These are phyloP conservation scores for Nothopassalora personata DNA, from an alignment of 2,329 filamentous ascomycete genomes.

Conservation along the genomic window DNA sequence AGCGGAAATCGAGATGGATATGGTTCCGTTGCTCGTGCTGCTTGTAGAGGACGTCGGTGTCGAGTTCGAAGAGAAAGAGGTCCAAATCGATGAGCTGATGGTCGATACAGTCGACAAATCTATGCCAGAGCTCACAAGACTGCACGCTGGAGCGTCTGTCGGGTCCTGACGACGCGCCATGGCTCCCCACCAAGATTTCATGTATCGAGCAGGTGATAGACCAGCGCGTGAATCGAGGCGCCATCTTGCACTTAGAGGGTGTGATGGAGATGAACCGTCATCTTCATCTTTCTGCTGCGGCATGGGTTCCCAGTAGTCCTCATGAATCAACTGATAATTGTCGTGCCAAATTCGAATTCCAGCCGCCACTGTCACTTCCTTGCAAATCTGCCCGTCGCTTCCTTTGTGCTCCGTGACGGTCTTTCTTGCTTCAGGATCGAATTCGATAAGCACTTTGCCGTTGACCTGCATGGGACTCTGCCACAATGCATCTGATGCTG, in stretches of 20 bases:
- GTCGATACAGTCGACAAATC: neutral
- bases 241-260: neutral
- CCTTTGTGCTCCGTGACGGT: neutral
- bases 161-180: neutral
- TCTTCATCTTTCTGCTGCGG: neutral
- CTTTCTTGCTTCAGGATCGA: neutral
- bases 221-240: no score
- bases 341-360: neutral
- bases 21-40: no score
- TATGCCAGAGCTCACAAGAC: neutral
- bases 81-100: neutral
- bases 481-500: neutral
- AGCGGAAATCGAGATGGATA: neutral
- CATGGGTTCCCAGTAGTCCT: neutral
- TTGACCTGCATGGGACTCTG: neutral
- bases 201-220: neutral
- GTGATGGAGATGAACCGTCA: neutral
- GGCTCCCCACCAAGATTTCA: neutral
- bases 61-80: neutral
- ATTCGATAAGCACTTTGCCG: neutral
- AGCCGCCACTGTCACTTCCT: neutral
- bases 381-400: neutral
- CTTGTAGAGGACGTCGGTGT: neutral
- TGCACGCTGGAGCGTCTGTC: neutral
- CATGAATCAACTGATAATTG: neutral